Evolutionary conservation across 805 yeast genomes (phyloP).

Genomic region (Yarrowia sp.): DNA sequence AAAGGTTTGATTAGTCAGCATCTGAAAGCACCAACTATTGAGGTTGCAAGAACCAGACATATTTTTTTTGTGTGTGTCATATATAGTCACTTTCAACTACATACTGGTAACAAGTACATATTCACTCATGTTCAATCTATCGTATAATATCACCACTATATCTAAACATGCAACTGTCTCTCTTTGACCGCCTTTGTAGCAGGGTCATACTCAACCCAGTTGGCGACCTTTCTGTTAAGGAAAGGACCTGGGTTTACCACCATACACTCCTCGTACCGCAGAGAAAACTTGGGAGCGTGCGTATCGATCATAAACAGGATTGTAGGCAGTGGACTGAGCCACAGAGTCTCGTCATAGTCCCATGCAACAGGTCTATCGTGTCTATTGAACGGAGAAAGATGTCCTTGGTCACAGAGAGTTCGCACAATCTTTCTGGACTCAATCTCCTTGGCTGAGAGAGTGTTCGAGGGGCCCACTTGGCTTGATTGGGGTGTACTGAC

Average conservation of each 20-base stretch:
- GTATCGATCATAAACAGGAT: constrained; percentile 68
- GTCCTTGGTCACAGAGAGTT: constrained; percentile 87
- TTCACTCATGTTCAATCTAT: too few relatives aligned
- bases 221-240: constrained; percentile 55
- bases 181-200: constrained; percentile 57
- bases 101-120: too few relatives aligned
- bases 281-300: constrained; percentile 71
- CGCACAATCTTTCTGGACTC: constrained; percentile 64
- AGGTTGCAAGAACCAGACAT: too few relatives aligned
- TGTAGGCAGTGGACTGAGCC: constrained; percentile 81
- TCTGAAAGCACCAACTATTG: too few relatives aligned
- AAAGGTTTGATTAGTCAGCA: too few relatives aligned
- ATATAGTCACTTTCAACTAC: too few relatives aligned
- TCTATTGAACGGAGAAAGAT: constrained; percentile 77
- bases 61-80: too few relatives aligned
- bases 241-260: constrained; percentile 75
- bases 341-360: constrained; percentile 71
- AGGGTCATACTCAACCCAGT: constrained; percentile 78
- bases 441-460: constrained; percentile 45
- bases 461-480: constrained; percentile 27
- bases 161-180: constrained; percentile 43
- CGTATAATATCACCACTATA: neutral
- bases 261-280: constrained; percentile 82
- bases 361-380: constrained; percentile 69
- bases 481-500: constrained; percentile 20